Base-by-base conservation (phyloP, 768 basidiomycete species). In the Tulasnella sp. region DNA sequence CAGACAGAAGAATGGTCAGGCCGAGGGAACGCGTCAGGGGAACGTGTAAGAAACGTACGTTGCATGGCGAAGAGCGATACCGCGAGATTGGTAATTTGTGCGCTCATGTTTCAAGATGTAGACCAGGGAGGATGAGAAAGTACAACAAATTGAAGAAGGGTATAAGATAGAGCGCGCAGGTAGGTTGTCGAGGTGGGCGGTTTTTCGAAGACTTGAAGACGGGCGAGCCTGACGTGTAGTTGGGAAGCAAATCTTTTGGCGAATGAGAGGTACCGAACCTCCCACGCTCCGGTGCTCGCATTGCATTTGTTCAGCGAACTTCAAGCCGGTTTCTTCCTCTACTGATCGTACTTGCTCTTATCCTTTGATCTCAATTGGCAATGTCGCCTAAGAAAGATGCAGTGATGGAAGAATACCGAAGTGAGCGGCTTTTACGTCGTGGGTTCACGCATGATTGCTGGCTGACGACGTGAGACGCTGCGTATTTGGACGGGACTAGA, bases 51-150 rank as follows among this genome's bases (percentile, higher is more conserved):
- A 40, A 19, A 65, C 74, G 48, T 54, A 89, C 89, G 58, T 68
- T 96, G 93, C 93, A 96, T 93, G 61, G 83, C 89, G 49, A 82
- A 89, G 62, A 98, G 84, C 51, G 91, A 94, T 66, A 97, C 78
- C 63, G 85, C 76, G 59, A 98, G 75, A 71, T 88, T 94, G 65
- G 83, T 77, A 29, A 90, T 72, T 49, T 81, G 82, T 32, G 84
- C 69, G 74, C 81, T 86, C 83, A 86, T 87, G 65, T 66, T 76
- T 62, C 5, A 14, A 39, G 19, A n/a, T n/a, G n/a, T n/a, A n/a
- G n/a, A n/a, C n/a, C n/a, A n/a, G n/a, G n/a, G n/a, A n/a, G n/a
- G n/a, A n/a, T n/a, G n/a, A n/a, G n/a, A n/a, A n/a, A n/a, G n/a
- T n/a, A n/a, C n/a, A n/a, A 48, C 46, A 48, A 48, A 32, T 29